phyloP scores from a whole-genome alignment of 1,284 basidiomycete species.

The Thecaphora frezii region DNA sequence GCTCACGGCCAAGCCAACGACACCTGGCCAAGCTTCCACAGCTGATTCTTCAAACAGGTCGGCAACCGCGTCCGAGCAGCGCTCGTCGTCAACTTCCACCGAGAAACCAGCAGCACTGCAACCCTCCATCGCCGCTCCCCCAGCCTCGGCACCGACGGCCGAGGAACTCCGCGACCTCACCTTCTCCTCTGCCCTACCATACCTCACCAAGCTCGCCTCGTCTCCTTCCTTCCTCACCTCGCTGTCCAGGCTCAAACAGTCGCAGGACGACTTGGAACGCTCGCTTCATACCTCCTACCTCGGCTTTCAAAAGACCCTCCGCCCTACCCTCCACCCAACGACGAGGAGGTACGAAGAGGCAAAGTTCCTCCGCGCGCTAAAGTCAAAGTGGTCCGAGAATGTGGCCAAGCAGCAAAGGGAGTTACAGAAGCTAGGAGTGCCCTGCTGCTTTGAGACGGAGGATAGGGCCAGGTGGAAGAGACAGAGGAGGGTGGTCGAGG shows the following conservation, averaged over 20 bases:
- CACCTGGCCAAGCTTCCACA: neutral
- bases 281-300: conserved; percentile 12
- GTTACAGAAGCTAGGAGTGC: conserved; percentile 9
- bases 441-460: conserved; percentile 4
- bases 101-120: conserved; percentile 3
- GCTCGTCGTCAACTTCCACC: conserved; percentile 1
- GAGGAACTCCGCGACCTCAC: conserved; percentile 14
- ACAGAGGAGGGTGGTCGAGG: conserved; percentile 14
- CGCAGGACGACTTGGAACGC: conserved; percentile 21
- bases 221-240: conserved; percentile 12
- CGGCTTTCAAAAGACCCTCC: conserved; percentile 11
- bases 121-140: neutral
- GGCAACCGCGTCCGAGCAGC: too few species aligned
- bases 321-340: conserved; percentile 10
- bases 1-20: neutral
- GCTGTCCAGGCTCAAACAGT: conserved; percentile 3
- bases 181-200: conserved; percentile 20
- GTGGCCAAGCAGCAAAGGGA: conserved; percentile 14
- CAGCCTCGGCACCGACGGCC: neutral
- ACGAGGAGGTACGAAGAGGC: conserved; percentile 12
- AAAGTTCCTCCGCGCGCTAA: conserved; percentile 1
- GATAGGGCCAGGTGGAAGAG: conserved; percentile 11
- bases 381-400: conserved; percentile 14
- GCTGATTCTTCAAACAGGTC: too few species aligned
- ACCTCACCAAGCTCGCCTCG: conserved; percentile 16